Evolutionary conservation across 129 eudicot genomes (phyloP).

Genomic region (Saposhnikovia divaricata): DNA sequence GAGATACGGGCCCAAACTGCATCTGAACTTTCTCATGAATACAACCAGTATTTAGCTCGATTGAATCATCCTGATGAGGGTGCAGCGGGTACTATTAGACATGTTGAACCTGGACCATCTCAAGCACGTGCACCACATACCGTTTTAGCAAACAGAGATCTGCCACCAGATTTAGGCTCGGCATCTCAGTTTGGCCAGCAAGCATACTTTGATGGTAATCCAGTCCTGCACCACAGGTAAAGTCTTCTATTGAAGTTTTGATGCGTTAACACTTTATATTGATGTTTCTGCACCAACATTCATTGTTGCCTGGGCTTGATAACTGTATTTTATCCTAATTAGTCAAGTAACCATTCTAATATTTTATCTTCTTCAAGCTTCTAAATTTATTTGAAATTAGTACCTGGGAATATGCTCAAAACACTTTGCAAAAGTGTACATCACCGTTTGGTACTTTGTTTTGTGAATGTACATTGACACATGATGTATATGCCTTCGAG

Average conservation of each 20-base stretch:
- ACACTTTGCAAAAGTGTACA: background rate
- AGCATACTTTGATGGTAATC: background rate
- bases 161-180: background rate
- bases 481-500: background rate
- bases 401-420: background rate
- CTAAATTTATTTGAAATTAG: background rate
- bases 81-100: background rate
- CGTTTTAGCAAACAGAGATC: background rate
- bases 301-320: background rate
- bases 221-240: slow-evolving; percentile 6
- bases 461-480: background rate
- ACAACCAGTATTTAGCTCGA: slow-evolving; percentile 13
- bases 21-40: slow-evolving; percentile 9
- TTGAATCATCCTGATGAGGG: background rate
- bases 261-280: background rate
- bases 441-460: background rate
- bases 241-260: background rate
- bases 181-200: background rate
- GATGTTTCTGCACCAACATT: background rate
- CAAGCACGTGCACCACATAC: slow-evolving; percentile 3
- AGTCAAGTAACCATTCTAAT: background rate
- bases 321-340: background rate
- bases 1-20: background rate
- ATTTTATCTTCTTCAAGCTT: background rate
- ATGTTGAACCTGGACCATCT: background rate